Conservation (phyloP, 2,329 filamentous ascomycete genomes). For the Apiospora koreana region DNA sequence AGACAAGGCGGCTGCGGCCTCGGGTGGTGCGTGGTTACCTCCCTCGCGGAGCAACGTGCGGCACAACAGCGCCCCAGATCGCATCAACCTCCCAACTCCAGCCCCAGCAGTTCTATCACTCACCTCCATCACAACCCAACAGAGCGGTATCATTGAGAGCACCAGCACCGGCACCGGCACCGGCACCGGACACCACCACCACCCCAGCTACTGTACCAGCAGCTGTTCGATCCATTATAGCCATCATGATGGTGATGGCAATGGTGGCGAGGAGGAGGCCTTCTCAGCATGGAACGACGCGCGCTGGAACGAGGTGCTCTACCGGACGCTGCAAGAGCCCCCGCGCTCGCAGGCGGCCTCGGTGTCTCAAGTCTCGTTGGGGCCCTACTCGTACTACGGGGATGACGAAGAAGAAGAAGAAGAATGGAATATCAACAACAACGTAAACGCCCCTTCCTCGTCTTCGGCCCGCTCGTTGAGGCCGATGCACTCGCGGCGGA, state of each 20-base stretch:
- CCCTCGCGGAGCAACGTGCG: neutral
- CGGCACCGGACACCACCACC: neutral
- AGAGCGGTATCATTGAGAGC: neutral
- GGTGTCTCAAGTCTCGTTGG: neutral
- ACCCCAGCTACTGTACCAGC: neutral
- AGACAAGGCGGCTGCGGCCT: neutral
- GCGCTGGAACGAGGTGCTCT: conserved; percentile 1
- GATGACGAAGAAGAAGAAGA: neutral
- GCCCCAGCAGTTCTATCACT: neutral
- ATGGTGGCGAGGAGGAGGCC: neutral
- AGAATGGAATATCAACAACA: no score
- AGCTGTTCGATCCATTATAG: no score
- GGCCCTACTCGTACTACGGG: neutral
- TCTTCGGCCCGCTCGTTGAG: neutral
- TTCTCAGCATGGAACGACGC: neutral
- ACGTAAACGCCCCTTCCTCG: no score
- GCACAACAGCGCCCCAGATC: neutral
- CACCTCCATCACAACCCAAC: neutral
- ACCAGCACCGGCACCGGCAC: neutral
- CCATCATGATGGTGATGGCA: no score
- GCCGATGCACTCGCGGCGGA: neutral
- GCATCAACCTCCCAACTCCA: neutral
- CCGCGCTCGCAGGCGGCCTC: neutral
- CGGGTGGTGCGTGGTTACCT: neutral
- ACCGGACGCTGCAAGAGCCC: neutral